phyloP scores from a whole-genome alignment of 2,329 filamentous ascomycete genomes.

The Neodidymelliopsis sp. region DNA sequence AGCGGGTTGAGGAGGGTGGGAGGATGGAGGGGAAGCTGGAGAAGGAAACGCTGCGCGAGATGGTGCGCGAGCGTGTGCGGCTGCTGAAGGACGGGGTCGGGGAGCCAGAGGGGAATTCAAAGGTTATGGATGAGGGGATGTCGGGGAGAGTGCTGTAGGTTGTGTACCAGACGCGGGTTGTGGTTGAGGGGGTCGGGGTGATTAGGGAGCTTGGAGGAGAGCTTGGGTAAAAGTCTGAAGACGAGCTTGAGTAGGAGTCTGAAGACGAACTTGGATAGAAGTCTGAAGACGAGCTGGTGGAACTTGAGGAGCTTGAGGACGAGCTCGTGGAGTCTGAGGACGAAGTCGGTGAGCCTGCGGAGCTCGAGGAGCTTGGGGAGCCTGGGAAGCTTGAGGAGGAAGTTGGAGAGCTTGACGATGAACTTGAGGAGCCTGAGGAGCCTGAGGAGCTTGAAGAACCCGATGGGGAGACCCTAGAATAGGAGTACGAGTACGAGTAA shows the following conservation, averaged over 20 bases:
- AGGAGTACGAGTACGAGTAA: conserved; percentile 1
- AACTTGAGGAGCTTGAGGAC: neutral
- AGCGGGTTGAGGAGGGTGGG: neutral
- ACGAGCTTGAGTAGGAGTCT: too few relatives aligned
- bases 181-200: neutral
- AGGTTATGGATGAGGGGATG: conserved; percentile 4
- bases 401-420: neutral
- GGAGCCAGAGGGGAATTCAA: conserved; percentile 8
- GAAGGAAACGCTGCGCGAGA: too few relatives aligned
- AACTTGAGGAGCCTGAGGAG: neutral
- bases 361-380: too few relatives aligned
- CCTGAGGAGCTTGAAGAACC: neutral
- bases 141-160: conserved; percentile 1
- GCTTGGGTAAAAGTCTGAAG: too few relatives aligned
- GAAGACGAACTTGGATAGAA: too few relatives aligned
- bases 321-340: neutral
- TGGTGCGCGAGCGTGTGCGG: neutral
- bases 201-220: neutral
- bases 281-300: too few relatives aligned
- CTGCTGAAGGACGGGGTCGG: conserved; percentile 3
- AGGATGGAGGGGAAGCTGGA: neutral
- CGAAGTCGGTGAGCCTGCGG: too few relatives aligned
- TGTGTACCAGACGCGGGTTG: conserved; percentile 1
- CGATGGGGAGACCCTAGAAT: neutral
- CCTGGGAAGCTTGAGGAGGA: too few relatives aligned